Base-by-base conservation (phyloP, 2,329 filamentous ascomycete species). In the Pestalotiopsis sp. region DNA sequence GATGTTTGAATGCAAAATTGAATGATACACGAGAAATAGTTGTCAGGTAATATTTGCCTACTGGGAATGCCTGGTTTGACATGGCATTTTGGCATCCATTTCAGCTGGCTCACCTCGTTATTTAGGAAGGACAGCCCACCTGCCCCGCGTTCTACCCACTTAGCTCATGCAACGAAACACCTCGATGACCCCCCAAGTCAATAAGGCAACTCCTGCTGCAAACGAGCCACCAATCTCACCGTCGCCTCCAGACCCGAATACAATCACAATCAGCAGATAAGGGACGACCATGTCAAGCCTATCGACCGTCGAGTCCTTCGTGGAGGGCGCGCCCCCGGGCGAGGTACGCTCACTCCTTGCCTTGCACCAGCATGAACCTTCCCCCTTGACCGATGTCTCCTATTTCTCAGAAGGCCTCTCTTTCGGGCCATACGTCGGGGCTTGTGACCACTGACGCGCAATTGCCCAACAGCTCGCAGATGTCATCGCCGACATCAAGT, bases 281-380 rank as follows among this genome's bases (percentile, higher is more conserved):
- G 27, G 45, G 25, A 25, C 45, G 13, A 14, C 20, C 36, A 70
- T 70, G 69, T 78, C 78, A 66, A 79, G 83, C 68, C 74, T 89
- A 72, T 86, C 89, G 70, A 90, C 90, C 68, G 86, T 93, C 73
- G 92, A 94, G 74, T 91, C 94, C 65, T 99, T 98, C 81, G 91
- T 99, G 73, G 91, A 97, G 84, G 93, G 94, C 78, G 94, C 96
- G 76, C 96, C 96, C 62, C 96, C 96, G 25, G 96, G 96, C 85
- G 96, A 99, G 92, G 95, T 97, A 89, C n/a, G 65, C 11, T 31
- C 2, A 36, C 13, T 25, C 11, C 63, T 69, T 36, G 65, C 70
- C 68, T 80, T 72, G 72, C 71, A 71, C 67, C 67, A 57, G 27
- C 57, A 27, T 27, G 25, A n/a, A 59, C 6, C 14, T 4, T 4